phyloP scores from a whole-genome alignment of 208 protist species.

The Trypanosoma conorhini region DNA sequence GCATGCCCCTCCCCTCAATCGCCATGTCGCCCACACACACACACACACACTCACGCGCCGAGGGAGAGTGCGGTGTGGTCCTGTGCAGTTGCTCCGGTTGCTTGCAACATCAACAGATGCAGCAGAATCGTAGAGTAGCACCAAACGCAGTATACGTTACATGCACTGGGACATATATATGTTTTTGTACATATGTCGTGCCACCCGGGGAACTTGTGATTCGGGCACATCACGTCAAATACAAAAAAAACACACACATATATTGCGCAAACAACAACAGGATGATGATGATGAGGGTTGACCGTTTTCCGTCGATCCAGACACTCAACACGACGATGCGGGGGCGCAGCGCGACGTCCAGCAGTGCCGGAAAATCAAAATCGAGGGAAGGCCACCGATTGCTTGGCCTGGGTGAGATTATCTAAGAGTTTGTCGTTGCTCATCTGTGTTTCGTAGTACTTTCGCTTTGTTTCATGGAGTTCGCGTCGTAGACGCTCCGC shows the following conservation, averaged over 20 bases:
- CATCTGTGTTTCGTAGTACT: constrained; percentile 94
- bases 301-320: too few relatives aligned
- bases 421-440: constrained; percentile 53
- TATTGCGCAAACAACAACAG: too few relatives aligned
- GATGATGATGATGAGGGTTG: too few relatives aligned
- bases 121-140: constrained; percentile 1
- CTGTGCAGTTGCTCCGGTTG: too few relatives aligned
- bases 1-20: too few relatives aligned
- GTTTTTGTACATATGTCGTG: too few relatives aligned
- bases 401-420: background rate
- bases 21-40: too few relatives aligned
- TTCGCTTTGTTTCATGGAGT: constrained; percentile 94
- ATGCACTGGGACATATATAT: background rate
- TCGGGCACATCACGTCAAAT: too few relatives aligned
- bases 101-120: background rate
- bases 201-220: too few relatives aligned
- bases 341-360: constrained; percentile 10
- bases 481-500: constrained; percentile 91
- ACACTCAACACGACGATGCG: too few relatives aligned
- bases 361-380: background rate
- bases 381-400: background rate
- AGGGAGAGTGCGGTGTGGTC: background rate
- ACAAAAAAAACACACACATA: too few relatives aligned
- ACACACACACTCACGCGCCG: background rate
- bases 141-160: constrained; percentile 19